Evolutionary conservation across 2,329 filamentous ascomycete genomes (phyloP).

Genomic region (Zarea fungicola): DNA sequence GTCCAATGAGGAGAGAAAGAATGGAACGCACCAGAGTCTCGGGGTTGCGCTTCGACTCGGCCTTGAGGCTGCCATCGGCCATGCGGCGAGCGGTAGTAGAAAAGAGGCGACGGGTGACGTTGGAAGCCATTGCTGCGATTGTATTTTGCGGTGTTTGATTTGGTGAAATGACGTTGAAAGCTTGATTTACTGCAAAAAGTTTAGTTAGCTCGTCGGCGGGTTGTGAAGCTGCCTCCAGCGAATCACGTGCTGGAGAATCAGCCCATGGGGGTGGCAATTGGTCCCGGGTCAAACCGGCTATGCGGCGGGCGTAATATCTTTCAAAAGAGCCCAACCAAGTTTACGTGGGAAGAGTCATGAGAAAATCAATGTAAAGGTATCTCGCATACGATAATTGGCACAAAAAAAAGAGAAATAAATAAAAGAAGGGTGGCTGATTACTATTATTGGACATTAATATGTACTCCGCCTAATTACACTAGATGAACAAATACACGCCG

Average conservation of each 20-base stretch:
- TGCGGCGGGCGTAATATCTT: too few relatives aligned
- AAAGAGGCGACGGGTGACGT: conserved; percentile 52
- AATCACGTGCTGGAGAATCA: conserved; percentile 13
- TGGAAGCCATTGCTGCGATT: conserved; percentile 41
- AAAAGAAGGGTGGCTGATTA: neutral
- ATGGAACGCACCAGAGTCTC: conserved; percentile 41
- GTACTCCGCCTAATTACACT: conserved; percentile 10
- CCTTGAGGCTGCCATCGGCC: conserved; percentile 45
- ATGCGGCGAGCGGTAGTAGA: conserved; percentile 50
- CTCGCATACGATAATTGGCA: too few relatives aligned
- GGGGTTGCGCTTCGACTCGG: conserved; percentile 52
- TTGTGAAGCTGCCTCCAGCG: neutral
- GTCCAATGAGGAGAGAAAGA: conserved; percentile 16
- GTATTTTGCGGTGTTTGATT: neutral
- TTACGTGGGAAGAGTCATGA: too few relatives aligned
- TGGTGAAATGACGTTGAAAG: conserved; percentile 10
- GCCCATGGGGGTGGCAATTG: neutral
- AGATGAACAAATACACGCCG: conserved; percentile 7
- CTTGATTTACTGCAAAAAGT: neutral
- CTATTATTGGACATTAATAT: conserved; percentile 11
- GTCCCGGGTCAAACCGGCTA: conserved; percentile 7
- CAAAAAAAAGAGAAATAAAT: too few relatives aligned
- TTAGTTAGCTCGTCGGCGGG: conserved; percentile 8
- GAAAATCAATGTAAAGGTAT: too few relatives aligned
- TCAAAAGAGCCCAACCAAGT: too few relatives aligned